Evolutionary conservation across 805 yeast species (phyloP), one percentile per base, ranked within the genome.

Genomic region (Sugiyamaella americana): DNA sequence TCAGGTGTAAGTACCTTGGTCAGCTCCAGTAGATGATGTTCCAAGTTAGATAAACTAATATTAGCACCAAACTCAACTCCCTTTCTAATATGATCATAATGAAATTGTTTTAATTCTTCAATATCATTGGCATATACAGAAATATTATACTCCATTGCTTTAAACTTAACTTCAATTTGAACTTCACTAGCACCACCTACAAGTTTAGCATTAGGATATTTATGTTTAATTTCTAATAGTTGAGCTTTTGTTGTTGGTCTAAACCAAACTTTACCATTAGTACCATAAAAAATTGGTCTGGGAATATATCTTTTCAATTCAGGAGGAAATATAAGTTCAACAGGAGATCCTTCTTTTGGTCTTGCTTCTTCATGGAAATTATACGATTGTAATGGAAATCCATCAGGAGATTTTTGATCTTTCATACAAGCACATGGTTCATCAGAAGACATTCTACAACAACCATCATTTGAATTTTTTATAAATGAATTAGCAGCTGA

Each of bases 181-280:
- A 72, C 65, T 51, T 72, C 77, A 3, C 74, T 69, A 1, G 76
- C 74, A 41, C 77, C 77, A 19, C 71, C 70, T 19, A 72, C 73
- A 20, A 72, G 39, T 50, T 72, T 72, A 10, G 67, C 60, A 6
- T 48, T 41, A 3, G 75, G 74, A 50, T 65, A 64, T 44, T 55
- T 54, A 36, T 55, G 42, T 43, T 64, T 60, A 24, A 72, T 51
- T 22, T 64, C 62, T 3, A 66, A 55, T 19, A 72, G 59, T 53
- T 72, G 70, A 16, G 52, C 50, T 37, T 68, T 64, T 6, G 71
- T 63, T 16, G 66, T 60, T 8, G 77, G 77, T 32, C 75, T 63
- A 56, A 65, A 69, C 74, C 75, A 72, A n/a, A 66, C 60, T 40
- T 65, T 64, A 16, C 63, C 59, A n/a, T 62, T 63, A 43, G 65